Base-by-base conservation (phyloP, 148 eudicot species). In the Diospyros kaki region DNA sequence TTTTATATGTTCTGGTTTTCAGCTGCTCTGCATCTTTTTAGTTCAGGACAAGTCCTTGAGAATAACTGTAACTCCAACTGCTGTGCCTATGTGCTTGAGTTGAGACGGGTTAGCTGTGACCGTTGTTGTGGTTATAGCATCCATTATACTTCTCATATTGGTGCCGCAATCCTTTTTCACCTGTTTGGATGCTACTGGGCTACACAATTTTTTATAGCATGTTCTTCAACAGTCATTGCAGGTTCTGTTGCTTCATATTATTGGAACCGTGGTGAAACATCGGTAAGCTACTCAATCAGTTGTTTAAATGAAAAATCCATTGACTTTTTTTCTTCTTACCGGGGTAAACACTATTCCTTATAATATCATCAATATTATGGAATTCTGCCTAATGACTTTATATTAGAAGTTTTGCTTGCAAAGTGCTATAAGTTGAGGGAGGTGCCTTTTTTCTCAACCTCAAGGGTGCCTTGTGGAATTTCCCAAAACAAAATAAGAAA, bases 201-300 rank as follows among this genome's bases (percentile, higher is more conserved):
- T n/a, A 95, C 97, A 17, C 91, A 89, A 65, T 95, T 95, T 82
- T 77, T 92, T 71, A 75, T 76, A 52, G 98, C 96, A 28, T 87
- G 89, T 73, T 95, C 96, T 12, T 88, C 98, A 58, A 95, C 98
- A 5, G 96, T 92, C 12, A 87, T 95, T 71, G 98, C 98, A 1
- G 98, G 98, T 38, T 92, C 98, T 58, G 98, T 95, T 77, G 98
- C 98, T 89, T 90, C 98, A 55, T 95, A 95, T 75, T 95, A 95
- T 77, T 95, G 98, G 98, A 89, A 94, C 70, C 90, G 87, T 63
- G 97, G 97, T 53, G 96, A 87, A 75, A 70, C 90, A 13, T 83
- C 90, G 82, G 98, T 95, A 72, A 88, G 97, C 69, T 73, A 71
- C 73, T 43, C 18, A 39, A 11, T 45, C 72, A 51, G 51, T 67